These are phyloP conservation scores for Cyamopsis tetragonoloba DNA, from an alignment of 306 rosid species.

Conservation along the genomic window DNA sequence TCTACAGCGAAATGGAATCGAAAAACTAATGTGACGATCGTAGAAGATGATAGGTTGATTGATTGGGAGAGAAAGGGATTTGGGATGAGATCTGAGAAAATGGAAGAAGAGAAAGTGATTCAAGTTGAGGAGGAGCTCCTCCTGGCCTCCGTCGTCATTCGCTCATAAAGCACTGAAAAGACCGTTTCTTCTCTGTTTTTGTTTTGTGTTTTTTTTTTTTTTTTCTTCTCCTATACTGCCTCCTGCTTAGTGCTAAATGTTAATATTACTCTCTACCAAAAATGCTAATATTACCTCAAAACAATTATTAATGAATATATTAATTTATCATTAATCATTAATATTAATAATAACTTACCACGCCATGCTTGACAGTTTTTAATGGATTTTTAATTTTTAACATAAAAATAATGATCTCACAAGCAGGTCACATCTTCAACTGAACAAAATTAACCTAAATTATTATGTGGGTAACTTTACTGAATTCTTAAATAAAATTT, in stretches of 20 bases:
- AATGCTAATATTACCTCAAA: background rate
- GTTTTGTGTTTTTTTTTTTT: background rate
- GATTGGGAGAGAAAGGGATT: background rate
- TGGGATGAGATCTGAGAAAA: slow-evolving; percentile 19
- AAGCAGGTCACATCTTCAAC: background rate
- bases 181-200: slow-evolving; percentile 40
- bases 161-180: background rate
- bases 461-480: too few species aligned
- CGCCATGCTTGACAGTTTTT: background rate
- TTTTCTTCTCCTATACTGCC: background rate
- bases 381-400: too few species aligned
- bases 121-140: slow-evolving; percentile 36
- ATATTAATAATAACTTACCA: background rate
- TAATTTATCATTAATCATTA: too few species aligned
- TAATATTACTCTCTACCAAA: too few species aligned
- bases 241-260: too few species aligned
- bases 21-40: background rate
- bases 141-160: slow-evolving; percentile 33
- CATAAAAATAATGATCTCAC: background rate
- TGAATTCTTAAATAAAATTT: too few species aligned
- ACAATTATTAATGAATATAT: background rate
- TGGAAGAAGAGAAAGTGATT: background rate
- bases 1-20: background rate
- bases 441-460: too few species aligned
- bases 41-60: background rate